Base-by-base conservation (phyloP, 2,329 filamentous ascomycete genomes). In the Aotearoamyces nothofagi region DNA sequence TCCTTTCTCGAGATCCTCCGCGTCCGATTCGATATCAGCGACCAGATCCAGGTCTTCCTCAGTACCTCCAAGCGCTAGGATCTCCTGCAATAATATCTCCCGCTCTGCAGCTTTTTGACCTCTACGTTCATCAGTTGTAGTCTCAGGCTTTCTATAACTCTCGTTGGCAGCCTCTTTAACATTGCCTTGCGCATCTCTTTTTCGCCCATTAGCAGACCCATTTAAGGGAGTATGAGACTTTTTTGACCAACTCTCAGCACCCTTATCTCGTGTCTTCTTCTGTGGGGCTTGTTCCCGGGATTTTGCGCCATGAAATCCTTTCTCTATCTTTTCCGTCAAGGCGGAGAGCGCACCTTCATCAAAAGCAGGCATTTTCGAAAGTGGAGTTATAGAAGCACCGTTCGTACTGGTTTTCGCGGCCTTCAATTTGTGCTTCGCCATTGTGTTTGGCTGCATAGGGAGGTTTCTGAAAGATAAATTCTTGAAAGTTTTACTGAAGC, bases 41-140 rank as follows among this genome's bases (percentile, higher is more conserved):
- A 78, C 62, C 17, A 78, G 59, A 19, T 69, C 64, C 24, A 75
- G 47, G 37, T 78, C 74, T 23, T 69, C 60, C 47, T 78, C 68
- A 30, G 75, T 69, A 9, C 74, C 74, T 3, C 72, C 74, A 2
- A 79, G 55, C 9, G 68, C 69, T 38, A 62, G 58, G 36, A 78
- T 78, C 43, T 78, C 74, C 32, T 69, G 62, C 5, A 78, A 52
- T 4, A 78, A 53, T 9, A 51, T 46, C 17, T 55, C 53, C 24
- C 44, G 45, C 14, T 44, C 37, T 15, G 29, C 29, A 15, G 15
- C 32, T 25, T 13, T 39, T 22, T 29, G 40, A n/a, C n/a, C n/a
- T n/a, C n/a, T n/a, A n/a, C n/a, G n/a, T n/a, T n/a, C n/a, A n/a
- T 27, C 33, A 28, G 5, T 35, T 10, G 40, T 19, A 12, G 34